phyloP scores from a whole-genome alignment of 148 eudicot species.

The Nyssa sinensis region DNA sequence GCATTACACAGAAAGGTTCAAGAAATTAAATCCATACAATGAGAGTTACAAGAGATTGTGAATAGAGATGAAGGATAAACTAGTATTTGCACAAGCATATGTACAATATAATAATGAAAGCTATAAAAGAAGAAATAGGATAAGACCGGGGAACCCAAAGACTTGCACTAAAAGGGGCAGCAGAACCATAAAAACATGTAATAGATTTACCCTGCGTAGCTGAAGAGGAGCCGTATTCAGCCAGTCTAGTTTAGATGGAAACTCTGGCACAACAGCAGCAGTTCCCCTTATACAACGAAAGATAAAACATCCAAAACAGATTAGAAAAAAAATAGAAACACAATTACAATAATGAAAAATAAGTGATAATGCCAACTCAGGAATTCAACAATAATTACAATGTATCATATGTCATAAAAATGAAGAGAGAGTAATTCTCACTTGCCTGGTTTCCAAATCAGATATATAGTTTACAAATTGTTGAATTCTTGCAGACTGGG shows the following conservation, averaged over 20 bases:
- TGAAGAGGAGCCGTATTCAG: slow-evolving; percentile 90
- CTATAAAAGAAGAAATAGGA: neutral
- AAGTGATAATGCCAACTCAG: neutral
- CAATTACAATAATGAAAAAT: neutral
- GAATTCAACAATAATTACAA: neutral
- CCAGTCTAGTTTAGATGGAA: slow-evolving; percentile 94
- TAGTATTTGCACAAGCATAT: neutral
- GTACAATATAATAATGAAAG: neutral
- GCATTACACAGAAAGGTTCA: neutral
- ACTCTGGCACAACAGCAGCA: slow-evolving; percentile 75
- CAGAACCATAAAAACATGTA: slow-evolving; percentile 2
- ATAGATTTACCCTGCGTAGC: slow-evolving; percentile 61
- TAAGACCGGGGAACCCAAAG: neutral
- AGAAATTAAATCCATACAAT: neutral
- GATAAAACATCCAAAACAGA: neutral
- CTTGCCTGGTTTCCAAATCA: slow-evolving; percentile 68
- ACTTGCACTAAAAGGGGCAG: neutral
- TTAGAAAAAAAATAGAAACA: slow-evolving; percentile 4
- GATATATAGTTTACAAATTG: slow-evolving; percentile 80
- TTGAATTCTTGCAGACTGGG: slow-evolving; percentile 59
- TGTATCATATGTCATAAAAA: slow-evolving; percentile 5
- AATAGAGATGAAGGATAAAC: neutral
- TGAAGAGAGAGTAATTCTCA: slow-evolving; percentile 10
- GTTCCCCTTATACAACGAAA: slow-evolving; percentile 42
- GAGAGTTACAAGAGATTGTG: neutral